A percentile compares a stretch with the other conserved stretches of the same genome.
Conservation (phyloP, 805 yeast species). For the Lipomyces oligophaga region DNA sequence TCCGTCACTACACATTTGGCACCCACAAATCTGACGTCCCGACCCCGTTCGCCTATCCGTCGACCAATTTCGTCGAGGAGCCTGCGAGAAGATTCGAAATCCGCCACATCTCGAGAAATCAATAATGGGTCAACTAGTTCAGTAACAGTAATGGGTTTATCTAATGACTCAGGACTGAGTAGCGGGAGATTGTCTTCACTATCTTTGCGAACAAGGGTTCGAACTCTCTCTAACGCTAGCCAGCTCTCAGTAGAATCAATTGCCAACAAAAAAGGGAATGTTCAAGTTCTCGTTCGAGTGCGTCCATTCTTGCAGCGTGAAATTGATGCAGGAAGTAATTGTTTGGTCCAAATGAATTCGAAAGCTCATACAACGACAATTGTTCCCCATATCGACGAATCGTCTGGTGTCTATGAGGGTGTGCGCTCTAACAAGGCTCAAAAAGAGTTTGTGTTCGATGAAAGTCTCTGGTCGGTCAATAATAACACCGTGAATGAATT, state of each 20-base stretch:
- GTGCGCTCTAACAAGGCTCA: slow-evolving; percentile 19
- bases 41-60: slow-evolving; percentile 26
- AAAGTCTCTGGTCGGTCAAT: slow-evolving; percentile 48
- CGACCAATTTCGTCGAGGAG: slow-evolving; percentile 9
- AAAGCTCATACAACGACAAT: slow-evolving; percentile 15
- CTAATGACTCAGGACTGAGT: neutral
- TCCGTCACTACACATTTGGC: too few relatives aligned
- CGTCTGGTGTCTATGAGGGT: neutral
- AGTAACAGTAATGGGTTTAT: neutral
- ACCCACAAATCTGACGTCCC: slow-evolving; percentile 15
- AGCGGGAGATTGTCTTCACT: neutral
- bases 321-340: slow-evolving; percentile 8
- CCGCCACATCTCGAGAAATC: neutral
- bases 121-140: neutral
- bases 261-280: slow-evolving; percentile 22
- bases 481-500: slow-evolving; percentile 34
- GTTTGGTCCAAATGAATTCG: slow-evolving; percentile 21
- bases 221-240: slow-evolving; percentile 2
- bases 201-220: neutral
- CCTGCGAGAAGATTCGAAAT: neutral
- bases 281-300: slow-evolving; percentile 28
- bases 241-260: slow-evolving; percentile 7
- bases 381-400: slow-evolving; percentile 6
- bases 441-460: slow-evolving; percentile 46
- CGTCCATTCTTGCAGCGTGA: slow-evolving; percentile 28